Evolutionary conservation across 1,139 yeast genomes (phyloP).

Genomic region (Spencermartinsiella ligniputridi): DNA sequence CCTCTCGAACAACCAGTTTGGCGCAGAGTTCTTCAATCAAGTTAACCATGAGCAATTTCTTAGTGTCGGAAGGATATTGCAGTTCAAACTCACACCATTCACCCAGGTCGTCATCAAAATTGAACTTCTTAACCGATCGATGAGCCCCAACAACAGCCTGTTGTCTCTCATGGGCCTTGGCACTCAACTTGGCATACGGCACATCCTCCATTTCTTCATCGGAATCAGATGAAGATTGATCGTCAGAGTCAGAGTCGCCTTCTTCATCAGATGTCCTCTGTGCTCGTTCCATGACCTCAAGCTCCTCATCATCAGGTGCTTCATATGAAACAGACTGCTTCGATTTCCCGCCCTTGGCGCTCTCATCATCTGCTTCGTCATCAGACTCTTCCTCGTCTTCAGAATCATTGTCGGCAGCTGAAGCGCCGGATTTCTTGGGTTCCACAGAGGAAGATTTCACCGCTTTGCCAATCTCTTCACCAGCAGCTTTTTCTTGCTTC

Average conservation of each 20-base stretch:
- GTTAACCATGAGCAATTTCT: slow-evolving; percentile 95
- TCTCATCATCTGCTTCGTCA: slow-evolving; percentile 70
- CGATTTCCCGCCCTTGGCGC: slow-evolving; percentile 48
- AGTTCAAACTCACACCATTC: slow-evolving; percentile 90
- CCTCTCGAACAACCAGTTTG: slow-evolving; percentile 87
- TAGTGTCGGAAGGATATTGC: slow-evolving; percentile 79
- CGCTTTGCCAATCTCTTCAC: slow-evolving; percentile 65
- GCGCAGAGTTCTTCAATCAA: slow-evolving; percentile 90
- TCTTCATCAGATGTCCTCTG: slow-evolving; percentile 38
- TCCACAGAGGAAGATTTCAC: slow-evolving; percentile 29
- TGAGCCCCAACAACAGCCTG: slow-evolving; percentile 71
- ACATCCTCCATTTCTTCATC: slow-evolving; percentile 26
- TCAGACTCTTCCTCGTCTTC: slow-evolving; percentile 24
- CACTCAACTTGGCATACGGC: slow-evolving; percentile 38
- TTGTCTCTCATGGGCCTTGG: slow-evolving; percentile 78
- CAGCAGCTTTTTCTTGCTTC: slow-evolving; percentile 64
- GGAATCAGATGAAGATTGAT: slow-evolving; percentile 27
- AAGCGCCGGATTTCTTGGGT: slow-evolving; percentile 17
- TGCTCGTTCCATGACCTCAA: slow-evolving; percentile 80
- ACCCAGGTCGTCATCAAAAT: slow-evolving; percentile 85
- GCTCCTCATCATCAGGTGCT: slow-evolving; percentile 90
- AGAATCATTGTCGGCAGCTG: slow-evolving; percentile 21
- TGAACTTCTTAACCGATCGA: slow-evolving; percentile 68
- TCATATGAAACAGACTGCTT: slow-evolving; percentile 91
- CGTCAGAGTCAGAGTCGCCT: slow-evolving; percentile 37